Conservation (phyloP, 75 land plant genomes). For the Ceratopteris richardii region DNA sequence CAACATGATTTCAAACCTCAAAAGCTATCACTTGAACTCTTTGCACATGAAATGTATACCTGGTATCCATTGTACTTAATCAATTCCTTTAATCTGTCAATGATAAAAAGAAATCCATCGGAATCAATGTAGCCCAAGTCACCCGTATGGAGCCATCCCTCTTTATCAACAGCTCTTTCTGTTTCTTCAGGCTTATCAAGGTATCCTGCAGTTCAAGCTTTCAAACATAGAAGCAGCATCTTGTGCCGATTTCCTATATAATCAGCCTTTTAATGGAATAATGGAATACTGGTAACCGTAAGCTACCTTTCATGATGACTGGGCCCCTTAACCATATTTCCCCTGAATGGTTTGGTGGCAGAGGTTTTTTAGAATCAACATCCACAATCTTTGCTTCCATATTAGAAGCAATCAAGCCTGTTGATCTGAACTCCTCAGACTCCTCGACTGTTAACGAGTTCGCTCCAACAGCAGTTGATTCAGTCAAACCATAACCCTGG, state of each 20-base stretch:
- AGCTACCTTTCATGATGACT: constrained; percentile 60
- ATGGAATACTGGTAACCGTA: no score
- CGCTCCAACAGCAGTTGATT: constrained; percentile 57
- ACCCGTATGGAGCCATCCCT: constrained; percentile 41
- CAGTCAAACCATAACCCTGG: constrained; percentile 93
- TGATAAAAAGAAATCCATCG: constrained; percentile 63
- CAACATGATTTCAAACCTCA: not conserved
- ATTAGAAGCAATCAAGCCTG: constrained; percentile 53
- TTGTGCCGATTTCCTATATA: no score
- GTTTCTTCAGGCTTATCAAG: constrained; percentile 65
- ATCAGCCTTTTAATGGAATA: no score
- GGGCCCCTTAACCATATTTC: constrained; percentile 76
- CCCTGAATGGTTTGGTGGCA: constrained; percentile 56
- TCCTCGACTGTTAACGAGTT: constrained; percentile 31
- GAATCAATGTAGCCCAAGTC: constrained; percentile 66
- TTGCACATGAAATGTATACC: constrained; percentile 18
- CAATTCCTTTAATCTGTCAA: constrained; percentile 84
- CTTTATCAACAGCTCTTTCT: constrained; percentile 41
- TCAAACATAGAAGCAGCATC: not conserved
- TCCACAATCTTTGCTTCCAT: constrained; percentile 73
- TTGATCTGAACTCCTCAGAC: constrained; percentile 31
- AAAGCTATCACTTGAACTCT: no score
- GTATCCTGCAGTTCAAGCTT: constrained; percentile 36
- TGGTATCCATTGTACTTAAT: constrained; percentile 91
- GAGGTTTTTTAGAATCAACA: constrained; percentile 23